These are phyloP conservation scores for Xylaria arbuscula DNA, from an alignment of 2,329 filamentous ascomycete genomes.

Conservation along the genomic window DNA sequence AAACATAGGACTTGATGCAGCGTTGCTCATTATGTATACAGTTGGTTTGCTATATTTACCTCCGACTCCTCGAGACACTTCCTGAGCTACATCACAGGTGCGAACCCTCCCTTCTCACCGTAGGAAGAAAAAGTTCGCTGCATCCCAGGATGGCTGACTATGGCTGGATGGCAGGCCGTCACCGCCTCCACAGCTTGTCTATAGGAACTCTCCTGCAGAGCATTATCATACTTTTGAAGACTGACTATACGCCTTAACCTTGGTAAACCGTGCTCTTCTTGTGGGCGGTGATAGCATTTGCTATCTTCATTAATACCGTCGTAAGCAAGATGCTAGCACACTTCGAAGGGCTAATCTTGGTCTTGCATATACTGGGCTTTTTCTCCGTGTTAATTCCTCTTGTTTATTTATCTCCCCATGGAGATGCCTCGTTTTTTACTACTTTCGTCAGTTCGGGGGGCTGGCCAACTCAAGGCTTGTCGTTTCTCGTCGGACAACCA, in stretches of 20 bases:
- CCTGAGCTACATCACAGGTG: constrained; percentile 27
- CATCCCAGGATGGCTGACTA: constrained; percentile 23
- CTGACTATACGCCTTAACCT: constrained; percentile 3
- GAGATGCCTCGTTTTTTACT: constrained; percentile 30
- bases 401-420: constrained; percentile 28
- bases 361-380: constrained; percentile 24
- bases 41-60: constrained; percentile 24
- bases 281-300: constrained; percentile 21
- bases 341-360: constrained; percentile 24
- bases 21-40: constrained; percentile 3
- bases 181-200: constrained; percentile 13
- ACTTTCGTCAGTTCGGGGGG: constrained; percentile 30
- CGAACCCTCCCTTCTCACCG: not conserved
- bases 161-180: constrained; percentile 24
- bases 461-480: constrained; percentile 21
- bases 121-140: not conserved
- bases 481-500: not conserved
- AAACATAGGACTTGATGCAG: not conserved
- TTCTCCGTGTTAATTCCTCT: constrained; percentile 20
- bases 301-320: constrained; percentile 17
- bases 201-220: constrained; percentile 16
- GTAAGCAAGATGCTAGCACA: not conserved
- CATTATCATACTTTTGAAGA: constrained; percentile 10
- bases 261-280: constrained; percentile 18
- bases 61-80: constrained; percentile 10